Evolutionary conservation across 2,329 filamentous ascomycete genomes (phyloP).

Genomic region (Ilyonectria mors-panacis): DNA sequence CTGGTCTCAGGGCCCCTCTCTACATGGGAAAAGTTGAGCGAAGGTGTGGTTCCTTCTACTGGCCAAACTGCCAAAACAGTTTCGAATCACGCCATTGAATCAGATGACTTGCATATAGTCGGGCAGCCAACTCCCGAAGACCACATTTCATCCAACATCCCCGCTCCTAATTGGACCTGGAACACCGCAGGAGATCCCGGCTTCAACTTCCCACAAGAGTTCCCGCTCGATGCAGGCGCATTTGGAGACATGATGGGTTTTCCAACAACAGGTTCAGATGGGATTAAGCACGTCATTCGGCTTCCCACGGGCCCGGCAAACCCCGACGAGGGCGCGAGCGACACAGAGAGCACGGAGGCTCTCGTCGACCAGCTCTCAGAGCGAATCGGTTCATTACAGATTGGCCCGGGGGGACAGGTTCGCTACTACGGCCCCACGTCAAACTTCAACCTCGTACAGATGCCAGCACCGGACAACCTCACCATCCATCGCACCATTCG

Average conservation of each 20-base stretch:
- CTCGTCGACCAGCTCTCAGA: constrained; percentile 48
- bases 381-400: constrained; percentile 45
- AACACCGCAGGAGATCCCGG: constrained; percentile 29
- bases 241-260: constrained; percentile 29
- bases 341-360: constrained; percentile 43
- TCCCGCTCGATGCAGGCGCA: constrained; percentile 25
- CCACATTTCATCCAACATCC: constrained; percentile 2
- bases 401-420: constrained; percentile 42
- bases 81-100: neutral
- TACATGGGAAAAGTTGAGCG: constrained; percentile 19
- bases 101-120: constrained; percentile 11
- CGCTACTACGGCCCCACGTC: constrained; percentile 48
- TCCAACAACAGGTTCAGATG: constrained; percentile 11
- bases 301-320: constrained; percentile 20
- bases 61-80: neutral
- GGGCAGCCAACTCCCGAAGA: constrained; percentile 25
- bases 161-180: constrained; percentile 30
- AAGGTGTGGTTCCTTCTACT: neutral
- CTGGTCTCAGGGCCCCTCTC: neutral
- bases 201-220: constrained; percentile 30
- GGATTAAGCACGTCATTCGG: constrained; percentile 17
- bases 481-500: constrained; percentile 46
- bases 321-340: constrained; percentile 33
- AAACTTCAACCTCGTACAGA: constrained; percentile 46
- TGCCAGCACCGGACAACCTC: constrained; percentile 42